These are phyloP conservation scores for Deakozyma indianensis DNA, from an alignment of 805 yeast genomes.

Conservation along the genomic window DNA sequence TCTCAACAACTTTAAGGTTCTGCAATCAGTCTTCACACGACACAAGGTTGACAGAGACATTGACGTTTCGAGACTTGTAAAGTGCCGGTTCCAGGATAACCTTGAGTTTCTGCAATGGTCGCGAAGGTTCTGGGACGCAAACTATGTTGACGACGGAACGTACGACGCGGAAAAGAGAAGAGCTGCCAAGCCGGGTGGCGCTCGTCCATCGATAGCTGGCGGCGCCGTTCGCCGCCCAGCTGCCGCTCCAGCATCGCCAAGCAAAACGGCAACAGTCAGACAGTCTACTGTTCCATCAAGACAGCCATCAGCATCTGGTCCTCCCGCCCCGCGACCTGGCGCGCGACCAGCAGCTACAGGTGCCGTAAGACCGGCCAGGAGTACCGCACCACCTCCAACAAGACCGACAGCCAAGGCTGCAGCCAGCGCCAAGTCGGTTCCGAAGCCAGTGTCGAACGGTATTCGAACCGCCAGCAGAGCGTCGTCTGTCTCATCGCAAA, in stretches of 20 bases:
- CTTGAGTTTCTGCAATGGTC: conserved; percentile 91
- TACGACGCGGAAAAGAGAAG: not conserved
- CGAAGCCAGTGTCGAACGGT: conserved; percentile 3
- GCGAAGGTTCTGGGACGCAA: conserved; percentile 66
- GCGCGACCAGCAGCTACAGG: not conserved
- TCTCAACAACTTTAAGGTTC: conserved; percentile 65
- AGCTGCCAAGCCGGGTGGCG: conserved; percentile 3
- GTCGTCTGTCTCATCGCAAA: not conserved
- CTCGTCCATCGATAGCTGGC: not conserved
- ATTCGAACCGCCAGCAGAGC: conserved; percentile 3
- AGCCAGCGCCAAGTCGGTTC: not conserved
- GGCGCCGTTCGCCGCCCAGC: conserved; percentile 1
- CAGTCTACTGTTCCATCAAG: conserved; percentile 1
- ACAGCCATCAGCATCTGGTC: not conserved
- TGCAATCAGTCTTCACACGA: conserved; percentile 65
- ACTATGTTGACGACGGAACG: conserved; percentile 12
- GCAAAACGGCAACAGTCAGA: not conserved
- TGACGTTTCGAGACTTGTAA: conserved; percentile 68
- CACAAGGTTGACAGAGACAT: conserved; percentile 60
- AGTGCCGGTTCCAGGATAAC: conserved; percentile 87
- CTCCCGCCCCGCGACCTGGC: not conserved
- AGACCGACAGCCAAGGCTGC: not conserved
- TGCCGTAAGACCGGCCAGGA: not conserved
- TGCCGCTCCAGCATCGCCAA: conserved; percentile 4
- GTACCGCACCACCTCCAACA: conserved; percentile 1